These are phyloP conservation scores for Daldinia caldariorum DNA, from an alignment of 495 filamentous ascomycete genomes.

Conservation along the genomic window DNA sequence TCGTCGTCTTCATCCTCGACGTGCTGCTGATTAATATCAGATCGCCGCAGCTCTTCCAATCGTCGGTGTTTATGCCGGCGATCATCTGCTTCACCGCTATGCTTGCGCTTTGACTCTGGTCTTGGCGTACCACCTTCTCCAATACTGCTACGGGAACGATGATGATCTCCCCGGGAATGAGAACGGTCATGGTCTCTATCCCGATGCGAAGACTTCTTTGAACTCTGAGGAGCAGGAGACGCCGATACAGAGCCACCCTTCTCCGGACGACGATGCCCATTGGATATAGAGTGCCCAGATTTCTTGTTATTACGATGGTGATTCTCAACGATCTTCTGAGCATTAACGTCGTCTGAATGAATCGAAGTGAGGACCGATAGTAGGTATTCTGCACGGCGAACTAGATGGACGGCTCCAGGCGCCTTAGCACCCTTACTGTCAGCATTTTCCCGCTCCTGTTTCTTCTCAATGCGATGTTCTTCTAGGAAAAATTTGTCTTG, in stretches of 20 bases:
- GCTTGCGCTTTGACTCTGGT: constrained; percentile 59
- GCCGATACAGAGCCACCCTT: constrained; percentile 64
- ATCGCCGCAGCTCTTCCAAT: constrained; percentile 48
- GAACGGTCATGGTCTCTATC: constrained; percentile 55
- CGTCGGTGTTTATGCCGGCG: constrained; percentile 51
- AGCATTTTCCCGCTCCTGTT: constrained; percentile 83
- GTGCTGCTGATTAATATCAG: constrained; percentile 42
- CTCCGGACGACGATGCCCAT: constrained; percentile 62
- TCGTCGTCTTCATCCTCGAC: constrained; percentile 54
- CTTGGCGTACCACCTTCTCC: constrained; percentile 57
- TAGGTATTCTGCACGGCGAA: constrained; percentile 93
- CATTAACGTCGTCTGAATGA: constrained; percentile 72
- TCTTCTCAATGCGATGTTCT: constrained; percentile 97
- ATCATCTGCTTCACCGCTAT: constrained; percentile 48
- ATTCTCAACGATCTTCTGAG: constrained; percentile 85
- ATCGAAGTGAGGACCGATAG: constrained; percentile 87
- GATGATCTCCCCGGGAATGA: constrained; percentile 55
- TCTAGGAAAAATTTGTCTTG: constrained; percentile 95
- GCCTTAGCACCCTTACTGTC: constrained; percentile 86
- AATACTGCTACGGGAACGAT: constrained; percentile 58
- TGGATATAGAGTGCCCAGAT: constrained; percentile 44
- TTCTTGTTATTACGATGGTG: constrained; percentile 89
- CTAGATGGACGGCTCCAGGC: constrained; percentile 94
- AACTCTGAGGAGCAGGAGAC: constrained; percentile 64
- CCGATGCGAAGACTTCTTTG: constrained; percentile 53